These are phyloP conservation scores for Leucocoprinus sp. DNA, from an alignment of 768 basidiomycete genomes.

Conservation along the genomic window DNA sequence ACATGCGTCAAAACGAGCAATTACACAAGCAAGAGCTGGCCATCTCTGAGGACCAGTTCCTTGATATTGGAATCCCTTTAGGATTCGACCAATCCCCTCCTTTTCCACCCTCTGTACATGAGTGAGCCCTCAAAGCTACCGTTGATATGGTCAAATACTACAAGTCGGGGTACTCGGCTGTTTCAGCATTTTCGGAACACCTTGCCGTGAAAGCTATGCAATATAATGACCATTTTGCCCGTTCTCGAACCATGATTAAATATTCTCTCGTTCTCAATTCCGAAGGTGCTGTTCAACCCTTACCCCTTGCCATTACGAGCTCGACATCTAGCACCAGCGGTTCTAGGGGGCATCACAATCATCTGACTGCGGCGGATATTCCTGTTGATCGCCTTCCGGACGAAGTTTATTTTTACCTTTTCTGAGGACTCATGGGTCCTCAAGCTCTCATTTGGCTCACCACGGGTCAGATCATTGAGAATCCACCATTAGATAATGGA, in stretches of 20 bases:
- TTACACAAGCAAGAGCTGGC: slow-evolving; percentile 50
- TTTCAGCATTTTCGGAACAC: slow-evolving; percentile 70
- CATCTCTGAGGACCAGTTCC: slow-evolving; percentile 83
- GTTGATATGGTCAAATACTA: slow-evolving; percentile 92
- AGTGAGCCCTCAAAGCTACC: slow-evolving; percentile 74
- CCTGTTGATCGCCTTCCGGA: slow-evolving; percentile 90
- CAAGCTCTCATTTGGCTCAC: slow-evolving; percentile 95
- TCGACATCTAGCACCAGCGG: slow-evolving; percentile 25
- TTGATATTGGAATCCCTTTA: slow-evolving; percentile 87
- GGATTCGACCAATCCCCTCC: slow-evolving; percentile 77
- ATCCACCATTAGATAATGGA: slow-evolving; percentile 87
- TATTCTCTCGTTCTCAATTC: slow-evolving; percentile 86
- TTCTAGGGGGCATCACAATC: slow-evolving; percentile 46
- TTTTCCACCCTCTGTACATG: slow-evolving; percentile 77
- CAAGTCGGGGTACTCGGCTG: slow-evolving; percentile 80
- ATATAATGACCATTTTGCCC: slow-evolving; percentile 82
- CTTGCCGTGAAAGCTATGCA: slow-evolving; percentile 71
- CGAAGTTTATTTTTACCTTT: slow-evolving; percentile 94
- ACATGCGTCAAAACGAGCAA: slow-evolving; percentile 70
- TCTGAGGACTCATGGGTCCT: slow-evolving; percentile 82
- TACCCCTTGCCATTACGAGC: slow-evolving; percentile 59
- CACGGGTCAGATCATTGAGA: slow-evolving; percentile 75
- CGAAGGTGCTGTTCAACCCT: slow-evolving; percentile 74
- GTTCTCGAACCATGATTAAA: slow-evolving; percentile 87
- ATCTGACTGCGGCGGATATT: slow-evolving; percentile 79